Evolutionary conservation across 2,329 filamentous ascomycete species (phyloP).

Genomic region (Penicillium sclerotiorum): DNA sequence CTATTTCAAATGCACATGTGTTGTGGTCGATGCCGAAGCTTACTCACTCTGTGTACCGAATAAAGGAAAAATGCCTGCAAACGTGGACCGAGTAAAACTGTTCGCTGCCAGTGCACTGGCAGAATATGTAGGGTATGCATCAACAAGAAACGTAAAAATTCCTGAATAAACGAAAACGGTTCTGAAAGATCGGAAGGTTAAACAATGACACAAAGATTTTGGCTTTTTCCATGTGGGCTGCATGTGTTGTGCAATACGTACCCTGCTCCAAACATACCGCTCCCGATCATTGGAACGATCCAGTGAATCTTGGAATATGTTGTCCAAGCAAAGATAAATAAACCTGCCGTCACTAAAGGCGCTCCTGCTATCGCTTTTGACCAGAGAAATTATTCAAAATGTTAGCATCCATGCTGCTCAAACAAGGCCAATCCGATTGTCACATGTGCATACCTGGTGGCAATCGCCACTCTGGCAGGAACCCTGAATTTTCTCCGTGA

Average conservation of each 20-base stretch:
- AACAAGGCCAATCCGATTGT: too few relatives aligned
- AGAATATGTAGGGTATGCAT: conserved; percentile 53
- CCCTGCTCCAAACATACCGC: conserved; percentile 70
- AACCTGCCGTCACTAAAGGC: conserved; percentile 73
- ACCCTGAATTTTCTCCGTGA: conserved; percentile 45
- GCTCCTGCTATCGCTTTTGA: conserved; percentile 68
- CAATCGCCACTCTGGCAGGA: conserved; percentile 85
- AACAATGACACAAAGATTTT: conserved; percentile 3
- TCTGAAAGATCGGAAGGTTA: conserved; percentile 48
- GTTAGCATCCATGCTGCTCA: too few relatives aligned
- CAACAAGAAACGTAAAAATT: conserved; percentile 74
- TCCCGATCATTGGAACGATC: conserved; percentile 75
- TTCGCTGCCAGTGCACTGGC: conserved; percentile 76
- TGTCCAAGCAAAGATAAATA: conserved; percentile 91
- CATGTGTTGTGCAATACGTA: conserved; percentile 50
- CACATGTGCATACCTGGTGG: conserved; percentile 60
- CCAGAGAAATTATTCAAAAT: too few relatives aligned
- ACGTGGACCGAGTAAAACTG: conserved; percentile 73
- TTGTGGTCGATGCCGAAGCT: conserved; percentile 6
- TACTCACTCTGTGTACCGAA: conserved; percentile 64
- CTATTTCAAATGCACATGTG: too few relatives aligned
- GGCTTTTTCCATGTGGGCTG: neutral
- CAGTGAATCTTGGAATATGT: conserved; percentile 72
- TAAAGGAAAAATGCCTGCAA: conserved; percentile 57
- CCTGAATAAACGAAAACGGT: conserved; percentile 78